phyloP scores from a whole-genome alignment of 2,329 filamentous ascomycete genomes.

The Hymenotorrendiella dingleyae region DNA sequence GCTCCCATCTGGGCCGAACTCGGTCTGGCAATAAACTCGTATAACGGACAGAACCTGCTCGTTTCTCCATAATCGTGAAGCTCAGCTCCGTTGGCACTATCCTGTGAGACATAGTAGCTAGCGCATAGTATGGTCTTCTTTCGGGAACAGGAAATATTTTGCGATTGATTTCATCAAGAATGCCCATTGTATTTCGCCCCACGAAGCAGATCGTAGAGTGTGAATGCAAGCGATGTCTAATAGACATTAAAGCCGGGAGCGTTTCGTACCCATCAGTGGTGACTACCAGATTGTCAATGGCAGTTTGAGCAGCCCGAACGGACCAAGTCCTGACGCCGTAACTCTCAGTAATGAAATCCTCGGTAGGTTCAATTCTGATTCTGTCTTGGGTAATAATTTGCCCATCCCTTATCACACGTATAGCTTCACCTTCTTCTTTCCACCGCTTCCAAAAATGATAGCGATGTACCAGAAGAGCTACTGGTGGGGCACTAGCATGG shows the following conservation, averaged over 20 bases:
- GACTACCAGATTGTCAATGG: constrained; percentile 67
- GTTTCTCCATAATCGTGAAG: constrained; percentile 36
- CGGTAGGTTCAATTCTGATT: constrained; percentile 27
- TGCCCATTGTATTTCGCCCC: constrained; percentile 70
- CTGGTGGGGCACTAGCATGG: constrained; percentile 52
- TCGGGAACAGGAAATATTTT: constrained; percentile 61
- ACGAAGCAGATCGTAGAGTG: constrained; percentile 70
- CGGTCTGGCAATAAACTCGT: constrained; percentile 22
- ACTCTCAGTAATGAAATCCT: background rate
- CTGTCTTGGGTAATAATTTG: constrained; percentile 32
- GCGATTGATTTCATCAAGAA: constrained; percentile 71
- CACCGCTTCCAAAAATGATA: constrained; percentile 38
- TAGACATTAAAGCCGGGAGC: constrained; percentile 47
- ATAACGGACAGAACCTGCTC: constrained; percentile 32
- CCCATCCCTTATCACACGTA: constrained; percentile 41
- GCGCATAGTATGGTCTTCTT: constrained; percentile 67
- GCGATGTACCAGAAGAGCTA: constrained; percentile 57
- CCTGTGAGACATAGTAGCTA: constrained; percentile 29
- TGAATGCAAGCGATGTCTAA: constrained; percentile 61
- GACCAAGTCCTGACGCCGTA: background rate
- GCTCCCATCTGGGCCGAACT: background rate
- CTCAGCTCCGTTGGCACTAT: constrained; percentile 36
- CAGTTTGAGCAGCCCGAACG: constrained; percentile 21
- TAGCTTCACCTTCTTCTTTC: constrained; percentile 38
- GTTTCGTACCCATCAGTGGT: constrained; percentile 57